phyloP scores from a whole-genome alignment of 2,329 filamentous ascomycete species.

The Monosporascus sp. region DNA sequence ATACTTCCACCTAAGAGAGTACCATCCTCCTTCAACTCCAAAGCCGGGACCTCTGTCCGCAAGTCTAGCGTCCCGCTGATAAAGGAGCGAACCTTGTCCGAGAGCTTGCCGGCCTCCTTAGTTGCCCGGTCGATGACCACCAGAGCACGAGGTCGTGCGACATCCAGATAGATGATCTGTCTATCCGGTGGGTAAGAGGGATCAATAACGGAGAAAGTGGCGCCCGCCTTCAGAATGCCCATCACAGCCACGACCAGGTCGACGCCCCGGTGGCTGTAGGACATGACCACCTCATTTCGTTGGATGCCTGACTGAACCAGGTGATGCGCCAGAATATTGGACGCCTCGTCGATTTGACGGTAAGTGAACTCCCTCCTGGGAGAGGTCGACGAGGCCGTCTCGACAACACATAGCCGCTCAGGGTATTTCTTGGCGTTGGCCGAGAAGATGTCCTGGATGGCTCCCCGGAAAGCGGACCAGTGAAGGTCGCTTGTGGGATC shows the following conservation, averaged over 20 bases:
- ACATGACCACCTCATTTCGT: conserved; percentile 87
- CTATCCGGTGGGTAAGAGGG: conserved; percentile 76
- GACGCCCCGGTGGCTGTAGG: conserved; percentile 78
- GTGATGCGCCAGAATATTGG: conserved; percentile 75
- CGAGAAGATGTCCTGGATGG: neutral
- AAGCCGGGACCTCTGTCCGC: conserved; percentile 65
- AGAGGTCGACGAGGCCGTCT: neutral
- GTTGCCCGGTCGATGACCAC: conserved; percentile 49
- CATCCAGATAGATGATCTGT: conserved; percentile 78
- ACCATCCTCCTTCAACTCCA: conserved; percentile 67
- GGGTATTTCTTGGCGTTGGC: neutral
- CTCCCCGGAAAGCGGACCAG: neutral
- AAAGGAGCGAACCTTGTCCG: conserved; percentile 9
- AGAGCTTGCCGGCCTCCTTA: conserved; percentile 51
- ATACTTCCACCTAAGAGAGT: conserved; percentile 57
- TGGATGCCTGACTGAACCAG: conserved; percentile 67
- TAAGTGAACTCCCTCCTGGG: neutral
- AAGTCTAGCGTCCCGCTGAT: conserved; percentile 66
- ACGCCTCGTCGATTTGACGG: conserved; percentile 74
- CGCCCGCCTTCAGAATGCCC: conserved; percentile 63
- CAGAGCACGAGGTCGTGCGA: conserved; percentile 66
- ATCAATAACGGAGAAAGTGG: conserved; percentile 65
- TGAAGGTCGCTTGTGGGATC: neutral
- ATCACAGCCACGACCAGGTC: conserved; percentile 65
- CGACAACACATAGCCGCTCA: neutral